Evolutionary conservation across 2,329 filamentous ascomycete genomes (phyloP).

Genomic region (Grosmannia penicillata): DNA sequence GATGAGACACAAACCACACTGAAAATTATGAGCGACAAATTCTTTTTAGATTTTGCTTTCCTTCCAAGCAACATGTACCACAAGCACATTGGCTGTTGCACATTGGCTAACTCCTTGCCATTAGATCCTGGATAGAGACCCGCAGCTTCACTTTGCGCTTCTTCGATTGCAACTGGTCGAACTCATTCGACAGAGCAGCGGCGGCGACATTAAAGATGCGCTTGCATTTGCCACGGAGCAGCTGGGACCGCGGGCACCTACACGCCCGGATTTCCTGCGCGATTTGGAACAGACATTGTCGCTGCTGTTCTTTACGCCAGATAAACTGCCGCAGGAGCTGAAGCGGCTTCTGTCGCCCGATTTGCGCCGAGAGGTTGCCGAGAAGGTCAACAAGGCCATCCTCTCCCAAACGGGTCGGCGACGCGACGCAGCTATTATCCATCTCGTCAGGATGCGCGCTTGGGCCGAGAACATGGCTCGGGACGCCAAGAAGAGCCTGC

Average conservation of each 20-base stretch:
- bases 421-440: slow-evolving; percentile 67
- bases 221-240: slow-evolving; percentile 78
- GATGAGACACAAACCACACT: slow-evolving; percentile 72
- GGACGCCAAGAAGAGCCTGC: slow-evolving; percentile 25
- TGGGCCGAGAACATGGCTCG: slow-evolving; percentile 64
- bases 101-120: slow-evolving; percentile 13
- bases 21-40: slow-evolving; percentile 46
- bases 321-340: slow-evolving; percentile 62
- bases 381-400: slow-evolving; percentile 79
- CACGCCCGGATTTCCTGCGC: slow-evolving; percentile 64
- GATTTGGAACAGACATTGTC: slow-evolving; percentile 90
- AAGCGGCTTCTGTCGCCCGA: slow-evolving; percentile 64
- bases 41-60: neutral
- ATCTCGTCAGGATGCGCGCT: slow-evolving; percentile 64
- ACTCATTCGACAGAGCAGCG: slow-evolving; percentile 66
- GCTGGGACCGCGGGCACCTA: slow-evolving; percentile 74
- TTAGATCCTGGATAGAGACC: slow-evolving; percentile 76
- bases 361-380: slow-evolving; percentile 71
- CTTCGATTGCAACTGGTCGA: slow-evolving; percentile 87
- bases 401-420: slow-evolving; percentile 56
- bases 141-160: slow-evolving; percentile 74
- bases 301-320: slow-evolving; percentile 73
- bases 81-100: slow-evolving; percentile 5
- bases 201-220: slow-evolving; percentile 63
- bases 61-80: neutral